These are phyloP conservation scores for Chrysoporthe cubensis DNA, from an alignment of 2,329 filamentous ascomycete species.

Conservation along the genomic window DNA sequence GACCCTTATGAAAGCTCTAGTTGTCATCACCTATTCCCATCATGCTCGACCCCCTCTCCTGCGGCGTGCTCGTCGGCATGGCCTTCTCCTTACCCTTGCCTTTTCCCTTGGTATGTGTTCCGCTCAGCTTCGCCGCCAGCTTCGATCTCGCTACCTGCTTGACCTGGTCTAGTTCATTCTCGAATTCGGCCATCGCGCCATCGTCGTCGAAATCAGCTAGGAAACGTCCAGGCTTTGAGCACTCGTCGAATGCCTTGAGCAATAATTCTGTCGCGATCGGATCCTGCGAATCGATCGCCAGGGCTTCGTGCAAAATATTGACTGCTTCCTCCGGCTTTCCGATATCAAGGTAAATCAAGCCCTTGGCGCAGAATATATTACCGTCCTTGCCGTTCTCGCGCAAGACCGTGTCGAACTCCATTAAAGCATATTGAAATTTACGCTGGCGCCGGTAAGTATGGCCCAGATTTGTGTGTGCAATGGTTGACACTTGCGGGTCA, in stretches of 20 bases:
- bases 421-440: slow-evolving; percentile 71
- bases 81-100: slow-evolving; percentile 53
- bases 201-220: slow-evolving; percentile 28
- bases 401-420: slow-evolving; percentile 85
- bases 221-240: slow-evolving; percentile 43
- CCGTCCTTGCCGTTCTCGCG: slow-evolving; percentile 80
- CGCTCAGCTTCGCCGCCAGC: slow-evolving; percentile 37
- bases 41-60: slow-evolving; percentile 49
- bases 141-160: slow-evolving; percentile 49
- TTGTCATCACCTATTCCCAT: slow-evolving; percentile 64
- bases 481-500: slow-evolving; percentile 80
- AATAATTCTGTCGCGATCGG: slow-evolving; percentile 79
- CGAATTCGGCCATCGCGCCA: slow-evolving; percentile 49
- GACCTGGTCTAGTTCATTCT: slow-evolving; percentile 53
- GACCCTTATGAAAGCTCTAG: slow-evolving; percentile 27
- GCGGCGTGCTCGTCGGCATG: slow-evolving; percentile 40
- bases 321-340: slow-evolving; percentile 77
- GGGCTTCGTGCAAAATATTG: slow-evolving; percentile 79
- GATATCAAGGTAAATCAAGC: slow-evolving; percentile 80
- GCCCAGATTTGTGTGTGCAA: slow-evolving; percentile 84
- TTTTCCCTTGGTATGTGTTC: slow-evolving; percentile 34
- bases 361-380: slow-evolving; percentile 79
- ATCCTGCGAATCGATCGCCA: slow-evolving; percentile 79
- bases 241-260: slow-evolving; percentile 70
- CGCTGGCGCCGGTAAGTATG: slow-evolving; percentile 81